These are phyloP conservation scores for Trypanosoma vivax DNA, from an alignment of 208 protist genomes.

Conservation along the genomic window DNA sequence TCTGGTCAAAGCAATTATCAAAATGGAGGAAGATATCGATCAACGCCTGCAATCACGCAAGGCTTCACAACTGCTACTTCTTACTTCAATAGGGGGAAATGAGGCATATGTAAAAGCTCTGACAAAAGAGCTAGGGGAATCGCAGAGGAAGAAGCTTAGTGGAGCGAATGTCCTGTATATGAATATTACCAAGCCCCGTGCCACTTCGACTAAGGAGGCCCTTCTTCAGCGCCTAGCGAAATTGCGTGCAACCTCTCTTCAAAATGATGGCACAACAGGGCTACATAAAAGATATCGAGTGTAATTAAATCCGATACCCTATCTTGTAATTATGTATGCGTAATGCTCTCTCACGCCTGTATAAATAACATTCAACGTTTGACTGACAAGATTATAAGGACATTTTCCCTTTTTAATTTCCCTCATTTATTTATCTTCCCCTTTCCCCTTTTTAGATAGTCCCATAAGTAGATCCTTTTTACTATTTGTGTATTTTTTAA, in stretches of 20 bases:
- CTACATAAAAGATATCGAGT: constrained; percentile 12
- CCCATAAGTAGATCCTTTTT: background rate
- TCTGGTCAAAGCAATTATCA: constrained; percentile 35
- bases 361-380: background rate
- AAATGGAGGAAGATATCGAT: constrained; percentile 37
- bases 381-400: background rate
- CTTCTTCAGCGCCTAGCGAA: constrained; percentile 55
- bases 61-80: constrained; percentile 41
- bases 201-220: constrained; percentile 42
- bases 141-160: constrained; percentile 39
- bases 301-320: constrained; percentile 6
- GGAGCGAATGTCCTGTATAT: constrained; percentile 52
- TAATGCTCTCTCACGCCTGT: background rate
- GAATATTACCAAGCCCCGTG: constrained; percentile 54
- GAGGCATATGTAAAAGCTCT: constrained; percentile 30
- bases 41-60: constrained; percentile 41
- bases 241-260: constrained; percentile 2
- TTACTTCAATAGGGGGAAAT: constrained; percentile 41
- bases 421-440: constrained; percentile 2
- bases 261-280: constrained; percentile 1
- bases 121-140: constrained; percentile 32
- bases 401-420: background rate
- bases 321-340: background rate
- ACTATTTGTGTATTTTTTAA: background rate
- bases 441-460: background rate